A percentile compares a stretch with the other conserved stretches of the same genome.
Conservation (phyloP, 2,329 filamentous ascomycete genomes). For the Eutypella sp. region DNA sequence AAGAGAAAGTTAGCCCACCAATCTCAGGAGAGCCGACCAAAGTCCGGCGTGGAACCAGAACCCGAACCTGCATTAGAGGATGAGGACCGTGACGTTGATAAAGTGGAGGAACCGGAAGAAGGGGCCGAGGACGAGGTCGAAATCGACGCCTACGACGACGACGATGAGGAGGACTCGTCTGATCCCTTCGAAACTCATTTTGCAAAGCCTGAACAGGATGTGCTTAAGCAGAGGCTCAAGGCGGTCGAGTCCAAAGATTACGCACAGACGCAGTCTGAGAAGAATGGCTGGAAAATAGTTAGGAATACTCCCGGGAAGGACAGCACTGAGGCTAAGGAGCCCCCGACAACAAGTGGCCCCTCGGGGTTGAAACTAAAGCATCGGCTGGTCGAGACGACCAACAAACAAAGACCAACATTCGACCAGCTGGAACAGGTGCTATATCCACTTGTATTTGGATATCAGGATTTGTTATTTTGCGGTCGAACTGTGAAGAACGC, state of each 20-base stretch:
- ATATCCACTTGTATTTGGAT: conserved; percentile 71
- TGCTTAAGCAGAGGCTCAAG: conserved; percentile 49
- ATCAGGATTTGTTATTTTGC: conserved; percentile 75
- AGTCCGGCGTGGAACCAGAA: conserved; percentile 21
- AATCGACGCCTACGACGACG: conserved; percentile 36
- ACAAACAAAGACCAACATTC: conserved; percentile 52
- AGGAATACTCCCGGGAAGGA: conserved; percentile 41
- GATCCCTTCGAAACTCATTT: conserved; percentile 85
- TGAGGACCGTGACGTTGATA: conserved; percentile 34
- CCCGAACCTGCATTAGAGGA: conserved; percentile 26
- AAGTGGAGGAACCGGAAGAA: conserved; percentile 46
- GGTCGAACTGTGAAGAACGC: conserved; percentile 67
- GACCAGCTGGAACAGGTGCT: conserved; percentile 59
- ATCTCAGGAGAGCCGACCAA: conserved; percentile 14
- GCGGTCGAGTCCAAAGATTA: conserved; percentile 47
- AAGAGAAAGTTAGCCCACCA: conserved; percentile 50
- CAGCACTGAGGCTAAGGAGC: conserved; percentile 25
- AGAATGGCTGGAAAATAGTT: conserved; percentile 44
- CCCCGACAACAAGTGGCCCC: conserved; percentile 34
- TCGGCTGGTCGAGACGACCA: conserved; percentile 54
- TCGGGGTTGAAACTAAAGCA: conserved; percentile 62
- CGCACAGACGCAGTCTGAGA: conserved; percentile 40
- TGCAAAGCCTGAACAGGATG: conserved; percentile 57
- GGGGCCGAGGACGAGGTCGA: conserved; percentile 31
- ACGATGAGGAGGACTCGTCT: conserved; percentile 45